phyloP scores from a whole-genome alignment of 108 stramenopile genomes.

The Hondaea fermentalgiana region DNA sequence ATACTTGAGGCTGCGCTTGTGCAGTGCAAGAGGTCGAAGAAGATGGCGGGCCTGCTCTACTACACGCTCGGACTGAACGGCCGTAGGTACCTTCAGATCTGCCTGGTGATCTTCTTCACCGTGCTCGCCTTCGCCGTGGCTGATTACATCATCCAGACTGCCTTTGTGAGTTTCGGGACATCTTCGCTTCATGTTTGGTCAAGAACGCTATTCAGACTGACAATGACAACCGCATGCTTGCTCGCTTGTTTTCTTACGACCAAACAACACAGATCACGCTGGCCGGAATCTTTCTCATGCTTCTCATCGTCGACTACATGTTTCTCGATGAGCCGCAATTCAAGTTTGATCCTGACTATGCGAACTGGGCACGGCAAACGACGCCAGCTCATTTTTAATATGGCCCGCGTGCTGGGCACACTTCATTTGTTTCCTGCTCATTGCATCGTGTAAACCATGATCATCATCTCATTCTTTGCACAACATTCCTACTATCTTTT shows the following conservation, averaged over 20 bases:
- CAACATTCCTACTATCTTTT: too few species aligned
- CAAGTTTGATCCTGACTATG: not conserved
- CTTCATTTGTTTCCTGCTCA: not conserved
- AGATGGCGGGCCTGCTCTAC: not conserved
- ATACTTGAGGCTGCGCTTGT: not conserved
- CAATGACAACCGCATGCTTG: not conserved
- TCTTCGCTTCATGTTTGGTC: not conserved
- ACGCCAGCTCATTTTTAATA: not conserved
- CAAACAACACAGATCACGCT: not conserved
- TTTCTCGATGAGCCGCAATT: not conserved
- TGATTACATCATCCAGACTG: not conserved
- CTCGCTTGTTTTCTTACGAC: not conserved
- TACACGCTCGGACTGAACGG: not conserved
- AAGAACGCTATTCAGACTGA: not conserved
- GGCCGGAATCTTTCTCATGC: not conserved
- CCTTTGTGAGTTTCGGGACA: not conserved
- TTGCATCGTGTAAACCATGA: not conserved
- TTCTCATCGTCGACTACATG: not conserved
- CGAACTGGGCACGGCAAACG: constrained; percentile 3
- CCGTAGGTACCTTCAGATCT: not conserved
- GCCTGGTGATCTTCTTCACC: not conserved
- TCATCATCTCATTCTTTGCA: not conserved
- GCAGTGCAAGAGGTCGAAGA: not conserved
- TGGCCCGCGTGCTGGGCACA: not conserved
- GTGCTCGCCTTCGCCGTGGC: not conserved